Percentiles rank a stretch among this genome's conserved stretches.
Conservation (phyloP, 306 rosid genomes). For the Hippophae gyantsensis region DNA sequence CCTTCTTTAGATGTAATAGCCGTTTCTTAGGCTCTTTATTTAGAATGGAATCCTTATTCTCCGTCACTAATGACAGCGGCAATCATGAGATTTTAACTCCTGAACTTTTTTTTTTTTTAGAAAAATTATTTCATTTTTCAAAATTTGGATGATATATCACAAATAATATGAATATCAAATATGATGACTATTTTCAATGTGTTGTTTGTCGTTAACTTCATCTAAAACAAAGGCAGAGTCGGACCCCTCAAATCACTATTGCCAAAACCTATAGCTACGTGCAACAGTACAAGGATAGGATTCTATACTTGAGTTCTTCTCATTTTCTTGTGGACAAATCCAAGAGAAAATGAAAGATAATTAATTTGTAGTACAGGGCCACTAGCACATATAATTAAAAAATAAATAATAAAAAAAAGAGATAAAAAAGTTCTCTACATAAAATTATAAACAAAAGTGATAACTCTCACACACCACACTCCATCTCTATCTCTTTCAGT, state of each 20-base stretch:
- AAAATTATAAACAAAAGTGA: slow-evolving; percentile 23
- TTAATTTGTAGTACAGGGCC: neutral
- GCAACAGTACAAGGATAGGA: neutral
- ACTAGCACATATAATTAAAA: neutral
- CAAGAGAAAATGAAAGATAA: slow-evolving; percentile 35
- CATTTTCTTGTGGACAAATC: slow-evolving; percentile 20
- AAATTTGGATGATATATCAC: too few species aligned
- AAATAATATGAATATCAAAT: too few species aligned
- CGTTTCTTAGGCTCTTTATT: too few species aligned
- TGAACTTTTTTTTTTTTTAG: too few species aligned
- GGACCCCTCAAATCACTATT: slow-evolving; percentile 6
- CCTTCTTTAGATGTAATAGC: too few species aligned
- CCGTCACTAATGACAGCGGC: too few species aligned
- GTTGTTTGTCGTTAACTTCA: too few species aligned
- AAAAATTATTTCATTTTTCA: too few species aligned
- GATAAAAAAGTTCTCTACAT: slow-evolving; percentile 20
- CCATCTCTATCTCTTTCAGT: slow-evolving; percentile 22
- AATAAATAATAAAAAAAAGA: slow-evolving; percentile 1
- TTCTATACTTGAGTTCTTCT: neutral
- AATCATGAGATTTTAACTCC: too few species aligned
- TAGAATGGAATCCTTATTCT: too few species aligned
- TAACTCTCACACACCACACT: slow-evolving; percentile 39
- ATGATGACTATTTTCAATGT: too few species aligned
- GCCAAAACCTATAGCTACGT: slow-evolving; percentile 18
- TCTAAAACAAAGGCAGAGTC: too few species aligned